A percentile compares a stretch with the other conserved stretches of the same genome.
Conservation (phyloP, 352 stramenopile species). For the Globisporangium radiosum region DNA sequence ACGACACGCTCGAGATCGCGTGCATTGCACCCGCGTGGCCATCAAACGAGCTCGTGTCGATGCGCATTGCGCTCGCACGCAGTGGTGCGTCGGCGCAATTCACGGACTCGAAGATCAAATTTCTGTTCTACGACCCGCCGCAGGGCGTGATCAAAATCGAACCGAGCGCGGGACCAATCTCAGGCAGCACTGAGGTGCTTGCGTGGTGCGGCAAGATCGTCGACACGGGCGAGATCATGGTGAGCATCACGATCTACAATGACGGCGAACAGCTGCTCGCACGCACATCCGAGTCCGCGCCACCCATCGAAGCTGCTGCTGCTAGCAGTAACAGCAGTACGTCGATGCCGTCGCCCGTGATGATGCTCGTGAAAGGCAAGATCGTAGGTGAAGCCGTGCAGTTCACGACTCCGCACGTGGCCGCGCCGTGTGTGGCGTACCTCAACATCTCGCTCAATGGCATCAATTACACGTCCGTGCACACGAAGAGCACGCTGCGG, state of each 20-base stretch:
- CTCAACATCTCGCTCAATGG: slow-evolving; percentile 70
- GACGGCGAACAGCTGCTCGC: slow-evolving; percentile 3
- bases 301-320: background rate
- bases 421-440: slow-evolving; percentile 28
- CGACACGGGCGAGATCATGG: slow-evolving; percentile 58
- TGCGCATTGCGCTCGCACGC: slow-evolving; percentile 28
- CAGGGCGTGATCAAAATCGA: slow-evolving; percentile 59
- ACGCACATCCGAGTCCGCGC: background rate
- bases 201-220: slow-evolving; percentile 59
- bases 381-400: slow-evolving; percentile 56
- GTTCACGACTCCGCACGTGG: slow-evolving; percentile 40
- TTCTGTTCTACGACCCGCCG: slow-evolving; percentile 68
- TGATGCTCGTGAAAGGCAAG: slow-evolving; percentile 36
- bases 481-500: slow-evolving; percentile 29
- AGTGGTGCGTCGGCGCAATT: slow-evolving; percentile 23
- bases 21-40: slow-evolving; percentile 44
- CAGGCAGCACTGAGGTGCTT: slow-evolving; percentile 44
- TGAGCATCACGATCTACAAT: slow-evolving; percentile 29
- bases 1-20: slow-evolving; percentile 21
- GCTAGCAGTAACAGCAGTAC: background rate
- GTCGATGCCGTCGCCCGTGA: background rate
- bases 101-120: slow-evolving; percentile 38
- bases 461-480: slow-evolving; percentile 62
- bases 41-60: slow-evolving; percentile 43
- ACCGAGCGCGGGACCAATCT: slow-evolving; percentile 42